A percentile compares a stretch with the other conserved stretches of the same genome.
phyloP scores from a whole-genome alignment of 345 rosid genomes.

The Gossypium anomalum region DNA sequence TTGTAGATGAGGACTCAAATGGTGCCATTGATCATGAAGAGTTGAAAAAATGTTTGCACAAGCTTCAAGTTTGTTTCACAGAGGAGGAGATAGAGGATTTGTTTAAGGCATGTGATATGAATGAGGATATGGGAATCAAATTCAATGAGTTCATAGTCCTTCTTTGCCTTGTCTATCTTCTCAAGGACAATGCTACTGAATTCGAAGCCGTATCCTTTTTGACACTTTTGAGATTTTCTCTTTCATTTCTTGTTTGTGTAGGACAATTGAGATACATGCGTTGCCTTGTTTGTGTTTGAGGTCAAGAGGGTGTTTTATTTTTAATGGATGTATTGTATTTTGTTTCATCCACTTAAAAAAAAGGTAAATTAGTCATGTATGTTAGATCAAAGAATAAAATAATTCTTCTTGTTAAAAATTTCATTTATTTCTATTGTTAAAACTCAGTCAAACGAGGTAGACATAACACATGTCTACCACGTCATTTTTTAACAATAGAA shows the following conservation, averaged over 20 bases:
- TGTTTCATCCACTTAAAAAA: too few species aligned
- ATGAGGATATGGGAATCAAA: conserved; percentile 67
- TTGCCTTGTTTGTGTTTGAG: not conserved
- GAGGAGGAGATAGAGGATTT: conserved; percentile 83
- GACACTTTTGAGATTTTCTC: not conserved
- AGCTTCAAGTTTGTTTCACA: conserved; percentile 62
- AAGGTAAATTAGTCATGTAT: too few species aligned
- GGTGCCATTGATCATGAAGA: conserved; percentile 76
- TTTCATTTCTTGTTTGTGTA: not conserved
- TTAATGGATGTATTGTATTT: too few species aligned
- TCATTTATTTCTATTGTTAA: too few species aligned
- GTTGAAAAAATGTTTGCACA: conserved; percentile 61
- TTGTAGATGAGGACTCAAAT: conserved; percentile 78
- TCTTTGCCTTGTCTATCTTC: conserved; percentile 85
- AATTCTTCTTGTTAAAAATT: too few species aligned
- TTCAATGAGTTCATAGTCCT: conserved; percentile 92
- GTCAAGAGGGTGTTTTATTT: not conserved
- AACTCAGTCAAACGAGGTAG: too few species aligned
- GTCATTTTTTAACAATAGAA: not conserved
- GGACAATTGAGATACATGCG: not conserved
- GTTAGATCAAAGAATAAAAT: too few species aligned
- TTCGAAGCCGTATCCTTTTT: conserved; percentile 49
- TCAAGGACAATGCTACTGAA: conserved; percentile 63
- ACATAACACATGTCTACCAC: not conserved
- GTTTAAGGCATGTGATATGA: conserved; percentile 77